Base-by-base conservation (phyloP, 129 eudicot genomes). In the Rutidosis leptorrhynchoides region DNA sequence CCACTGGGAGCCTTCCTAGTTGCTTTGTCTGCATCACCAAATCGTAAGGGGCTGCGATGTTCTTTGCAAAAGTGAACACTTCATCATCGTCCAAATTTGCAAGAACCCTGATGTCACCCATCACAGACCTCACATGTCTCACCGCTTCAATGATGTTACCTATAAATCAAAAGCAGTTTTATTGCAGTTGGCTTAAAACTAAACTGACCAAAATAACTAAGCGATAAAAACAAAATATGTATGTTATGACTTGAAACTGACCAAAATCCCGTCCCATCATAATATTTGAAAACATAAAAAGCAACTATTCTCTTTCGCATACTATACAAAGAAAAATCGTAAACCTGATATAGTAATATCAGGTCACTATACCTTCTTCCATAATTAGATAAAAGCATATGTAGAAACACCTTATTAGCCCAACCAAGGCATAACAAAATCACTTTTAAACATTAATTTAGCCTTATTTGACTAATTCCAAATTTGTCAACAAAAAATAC, bases 21-120 rank as follows among this genome's bases (percentile, higher is more conserved):
- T 77, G 85, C 70, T 77, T 81, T 7, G 85, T 81, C 74, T 81
- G 82, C 85, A 81, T 81, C 74, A 81, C 85, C 21, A 77, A 10
- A 60, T 81, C 85, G 27, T 77, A 81, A 0, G 85, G 85, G 12
- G 82, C 82, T 0, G 79, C 82, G 1, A 81, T 73, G 5, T 68
- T 73, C 63, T 81, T 81, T 0, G 82, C 85, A 14, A 81, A 81
- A 16, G 85, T 72, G 67, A 81, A 81, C 0, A 81, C 85, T 57
- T 81, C 85, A 6, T 81, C 85, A 7, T 81, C 85, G 10, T 81
- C 85, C 85, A 81, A 77, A 74, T 81, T 81, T 9, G 82, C 63
- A 29, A 81, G 42, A 40, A 81, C 85, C 66, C 79, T 68, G n/a
- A 81, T 77, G 68, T 77, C 85, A 0, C 85, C 82, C 77, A 57